Percentiles rank a stretch among this genome's conserved stretches.
Evolutionary conservation across 768 basidiomycete species (phyloP).

Genomic region (Boletus rufocinnamomeus): DNA sequence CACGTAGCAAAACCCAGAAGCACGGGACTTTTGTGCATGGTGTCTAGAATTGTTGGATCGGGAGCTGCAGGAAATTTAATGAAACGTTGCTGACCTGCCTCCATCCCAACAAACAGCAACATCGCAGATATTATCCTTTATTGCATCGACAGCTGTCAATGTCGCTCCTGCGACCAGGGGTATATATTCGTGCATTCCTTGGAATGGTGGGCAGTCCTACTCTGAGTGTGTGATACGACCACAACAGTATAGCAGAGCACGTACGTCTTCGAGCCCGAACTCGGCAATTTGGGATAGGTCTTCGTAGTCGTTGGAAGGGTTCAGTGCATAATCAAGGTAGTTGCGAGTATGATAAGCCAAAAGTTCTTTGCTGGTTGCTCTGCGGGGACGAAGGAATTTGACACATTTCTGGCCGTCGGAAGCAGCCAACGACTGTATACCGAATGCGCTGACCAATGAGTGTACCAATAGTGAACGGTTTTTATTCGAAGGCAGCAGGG

Average conservation of each 20-base stretch:
- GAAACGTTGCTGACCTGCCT: slow-evolving; percentile 55
- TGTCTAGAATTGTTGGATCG: slow-evolving; percentile 49
- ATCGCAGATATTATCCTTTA: slow-evolving; percentile 53
- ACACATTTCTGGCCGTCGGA: slow-evolving; percentile 32
- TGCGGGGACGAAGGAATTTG: slow-evolving; percentile 51
- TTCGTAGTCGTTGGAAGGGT: slow-evolving; percentile 33
- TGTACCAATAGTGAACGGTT: slow-evolving; percentile 69
- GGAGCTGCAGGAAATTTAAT: not conserved
- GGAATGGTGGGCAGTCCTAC: slow-evolving; percentile 85
- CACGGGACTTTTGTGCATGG: slow-evolving; percentile 75
- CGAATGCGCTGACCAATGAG: slow-evolving; percentile 55
- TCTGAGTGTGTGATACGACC: slow-evolving; percentile 2
- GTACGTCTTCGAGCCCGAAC: slow-evolving; percentile 64
- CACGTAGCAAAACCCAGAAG: slow-evolving; percentile 93
- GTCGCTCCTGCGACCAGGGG: slow-evolving; percentile 74
- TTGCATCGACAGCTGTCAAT: slow-evolving; percentile 65
- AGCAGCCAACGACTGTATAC: slow-evolving; percentile 42
- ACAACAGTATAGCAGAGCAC: slow-evolving; percentile 12
- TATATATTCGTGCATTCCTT: slow-evolving; percentile 67
- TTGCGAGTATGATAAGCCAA: slow-evolving; percentile 67
- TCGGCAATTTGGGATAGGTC: slow-evolving; percentile 33
- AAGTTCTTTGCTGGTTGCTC: slow-evolving; percentile 60
- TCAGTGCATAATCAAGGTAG: slow-evolving; percentile 63
- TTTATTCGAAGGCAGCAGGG: slow-evolving; percentile 68
- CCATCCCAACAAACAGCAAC: slow-evolving; percentile 90